Percentiles rank a stretch among this genome's conserved stretches.
phyloP scores from a whole-genome alignment of 768 basidiomycete species.

The Lactarius deliciosus region DNA sequence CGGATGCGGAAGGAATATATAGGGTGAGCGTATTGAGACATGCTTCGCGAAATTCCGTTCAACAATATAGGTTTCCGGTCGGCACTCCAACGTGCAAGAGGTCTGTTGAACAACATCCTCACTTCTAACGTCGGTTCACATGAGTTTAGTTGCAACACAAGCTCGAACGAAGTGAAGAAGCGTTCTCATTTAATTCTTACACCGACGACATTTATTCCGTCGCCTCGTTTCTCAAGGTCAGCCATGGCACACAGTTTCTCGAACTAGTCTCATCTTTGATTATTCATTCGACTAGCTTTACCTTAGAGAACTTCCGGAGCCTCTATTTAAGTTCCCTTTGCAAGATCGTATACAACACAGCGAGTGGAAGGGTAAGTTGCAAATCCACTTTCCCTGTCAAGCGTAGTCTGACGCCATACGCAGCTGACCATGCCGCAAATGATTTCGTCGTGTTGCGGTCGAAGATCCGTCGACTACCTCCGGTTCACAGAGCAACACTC shows the following conservation, averaged over 20 bases:
- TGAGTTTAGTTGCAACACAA: conserved; percentile 70
- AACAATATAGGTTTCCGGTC: conserved; percentile 65
- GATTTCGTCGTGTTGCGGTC: conserved; percentile 78
- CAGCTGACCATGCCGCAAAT: conserved; percentile 70
- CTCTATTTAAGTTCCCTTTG: conserved; percentile 78
- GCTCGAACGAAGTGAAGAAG: conserved; percentile 78
- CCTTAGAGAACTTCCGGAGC: conserved; percentile 85
- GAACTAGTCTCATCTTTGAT: not conserved
- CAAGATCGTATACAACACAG: conserved; percentile 81
- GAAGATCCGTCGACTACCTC: conserved; percentile 80
- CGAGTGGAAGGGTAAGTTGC: conserved; percentile 62
- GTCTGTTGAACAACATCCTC: conserved; percentile 42
- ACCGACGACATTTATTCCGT: conserved; percentile 82
- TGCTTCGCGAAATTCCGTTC: conserved; percentile 10
- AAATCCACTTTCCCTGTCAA: not conserved
- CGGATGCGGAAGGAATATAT: conserved; percentile 80
- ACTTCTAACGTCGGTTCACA: conserved; percentile 9
- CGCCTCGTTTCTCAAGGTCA: conserved; percentile 80
- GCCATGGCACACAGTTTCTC: conserved; percentile 24
- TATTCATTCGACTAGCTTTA: conserved; percentile 52
- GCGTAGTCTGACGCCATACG: not conserved
- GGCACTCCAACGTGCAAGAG: conserved; percentile 81
- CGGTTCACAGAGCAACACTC: conserved; percentile 83
- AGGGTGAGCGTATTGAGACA: conserved; percentile 46
- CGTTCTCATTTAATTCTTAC: conserved; percentile 68